Base-by-base conservation (phyloP, 306 rosid species). In the Lotus japonicus region DNA sequence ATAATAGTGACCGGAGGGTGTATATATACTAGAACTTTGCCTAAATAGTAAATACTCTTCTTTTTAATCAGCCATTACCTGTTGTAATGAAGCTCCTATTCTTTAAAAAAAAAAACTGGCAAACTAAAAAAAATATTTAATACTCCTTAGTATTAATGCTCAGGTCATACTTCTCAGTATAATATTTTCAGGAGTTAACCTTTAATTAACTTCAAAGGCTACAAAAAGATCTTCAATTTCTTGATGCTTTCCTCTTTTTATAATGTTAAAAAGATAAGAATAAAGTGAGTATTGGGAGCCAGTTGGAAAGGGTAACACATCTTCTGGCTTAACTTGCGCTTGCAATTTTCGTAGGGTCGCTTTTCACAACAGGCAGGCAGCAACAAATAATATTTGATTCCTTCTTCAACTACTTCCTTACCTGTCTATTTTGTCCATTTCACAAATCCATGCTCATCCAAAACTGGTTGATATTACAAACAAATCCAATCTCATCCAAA, bases 371-470 rank as follows among this genome's bases (percentile, higher is more conserved):
- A 49, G 68, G 65, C 58, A 63, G 12, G 28, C 43, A 33, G 33
- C 75, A 51, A 13, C 52, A 70, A 66, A 72, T 23, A 65, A 41
- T 65, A 75, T 52, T 58, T 70, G 58, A 58, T 56, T 48, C 67
- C 14, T 46, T 31, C 45, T 56, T 10, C 58, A 70, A 52, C 77
- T 16, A 64, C 80, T 49, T 55, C 48, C 61, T 21, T 9, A 68
- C 57, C 64, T 73, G 83, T 73, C 65, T n/a, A 63, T 68, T 74
- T 79, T 62, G 80, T 64, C 74, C 54, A 43, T 44, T 80, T 49
- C 77, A 66, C 62, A 65, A 49, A 28, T 74, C 64, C 73, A 74
- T 74, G 48, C 54, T 80, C 72, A 69, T 69, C 77, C 73, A 63
- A 74, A 73, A 48, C 57, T 63, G 18, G 64, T 61, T 68, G 13